Base-by-base conservation (phyloP, 164 flowering plant species). In the Chloranthus sessilifolius region DNA sequence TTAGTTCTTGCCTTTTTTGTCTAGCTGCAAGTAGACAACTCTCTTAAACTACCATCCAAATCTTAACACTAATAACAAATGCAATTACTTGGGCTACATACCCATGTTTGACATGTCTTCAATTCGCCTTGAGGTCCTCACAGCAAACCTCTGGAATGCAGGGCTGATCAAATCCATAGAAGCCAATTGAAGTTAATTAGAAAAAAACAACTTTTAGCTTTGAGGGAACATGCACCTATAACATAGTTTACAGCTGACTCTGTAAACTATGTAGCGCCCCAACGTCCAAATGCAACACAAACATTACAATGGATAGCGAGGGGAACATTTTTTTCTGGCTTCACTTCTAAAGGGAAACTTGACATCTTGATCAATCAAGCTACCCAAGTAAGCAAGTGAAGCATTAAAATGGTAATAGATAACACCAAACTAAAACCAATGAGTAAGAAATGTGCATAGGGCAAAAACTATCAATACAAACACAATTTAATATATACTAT, bases 111-210 rank as follows among this genome's bases (percentile, higher is more conserved):
- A 66, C 1, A 75, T 7, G 22, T 82, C 77, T 44, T 86, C 83
- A 1, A 83, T 56, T 56, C 43, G 74, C 71, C 56, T 77, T 22
- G 89, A 78, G 43, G 95, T 89, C 64, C 86, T 86, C 59, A 89
- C 97, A 16, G 97, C 97, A 79, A 89, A 89, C 51, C 95, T 79
- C 63, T 86, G 97, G 59, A 89, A 89, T 3, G 80, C 41, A 25
- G 67, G 88, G 50, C 95, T 89, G 77, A 7, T 35, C 52, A 52
- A 31, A 26, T 3, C 7, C 4, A 11, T 9, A 26, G 17, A 15
- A 22, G 7, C 37, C 14, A 24, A n/a, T 23, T 23, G 7, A 26
- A 34, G 5, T 19, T n/a, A 35, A 11, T 16, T 7, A 21, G 25
- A 19, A 7, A 7, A 37, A 1, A 37, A 7, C 44, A 24, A 24